Conservation (phyloP, 495 filamentous ascomycete genomes). For the Rhizodiscina lignyota region DNA sequence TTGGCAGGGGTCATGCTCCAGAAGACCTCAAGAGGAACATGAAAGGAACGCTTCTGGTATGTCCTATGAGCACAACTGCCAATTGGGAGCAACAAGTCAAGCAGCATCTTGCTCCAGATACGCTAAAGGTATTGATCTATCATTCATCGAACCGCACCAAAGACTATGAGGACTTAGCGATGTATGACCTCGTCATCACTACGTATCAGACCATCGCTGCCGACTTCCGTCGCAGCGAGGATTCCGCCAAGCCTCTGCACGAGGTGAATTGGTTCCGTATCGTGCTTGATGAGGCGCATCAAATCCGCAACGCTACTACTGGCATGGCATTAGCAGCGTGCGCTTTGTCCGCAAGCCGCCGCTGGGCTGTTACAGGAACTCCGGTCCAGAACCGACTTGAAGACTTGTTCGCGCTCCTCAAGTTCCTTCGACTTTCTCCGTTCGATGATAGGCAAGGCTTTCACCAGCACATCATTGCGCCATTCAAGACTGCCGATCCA, state of each 20-base stretch:
- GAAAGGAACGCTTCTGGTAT: conserved; percentile 75
- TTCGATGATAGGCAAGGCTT: conserved; percentile 70
- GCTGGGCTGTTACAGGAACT: conserved; percentile 92
- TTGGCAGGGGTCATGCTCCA: not conserved
- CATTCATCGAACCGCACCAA: conserved; percentile 62
- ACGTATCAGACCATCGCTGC: conserved; percentile 79
- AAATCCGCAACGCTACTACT: conserved; percentile 71
- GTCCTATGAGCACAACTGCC: conserved; percentile 69
- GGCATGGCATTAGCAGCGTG: conserved; percentile 71
- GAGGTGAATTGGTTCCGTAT: conserved; percentile 86
- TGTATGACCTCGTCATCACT: conserved; percentile 74
- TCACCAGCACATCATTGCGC: conserved; percentile 56
- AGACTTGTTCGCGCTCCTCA: conserved; percentile 77
- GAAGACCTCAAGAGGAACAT: too few species aligned
- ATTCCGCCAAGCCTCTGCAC: conserved; percentile 45
- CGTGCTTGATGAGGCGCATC: conserved; percentile 90
- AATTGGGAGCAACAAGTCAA: conserved; percentile 90
- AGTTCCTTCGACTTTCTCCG: conserved; percentile 70
- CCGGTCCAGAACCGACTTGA: conserved; percentile 85
- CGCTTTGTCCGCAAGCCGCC: conserved; percentile 59
- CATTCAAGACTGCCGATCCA: conserved; percentile 68
- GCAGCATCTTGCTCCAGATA: conserved; percentile 48
- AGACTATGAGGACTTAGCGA: conserved; percentile 44
- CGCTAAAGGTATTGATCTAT: conserved; percentile 58
- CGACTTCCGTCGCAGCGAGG: conserved; percentile 46